phyloP scores from a whole-genome alignment of 768 basidiomycete species.

The Lentinula edodes region DNA sequence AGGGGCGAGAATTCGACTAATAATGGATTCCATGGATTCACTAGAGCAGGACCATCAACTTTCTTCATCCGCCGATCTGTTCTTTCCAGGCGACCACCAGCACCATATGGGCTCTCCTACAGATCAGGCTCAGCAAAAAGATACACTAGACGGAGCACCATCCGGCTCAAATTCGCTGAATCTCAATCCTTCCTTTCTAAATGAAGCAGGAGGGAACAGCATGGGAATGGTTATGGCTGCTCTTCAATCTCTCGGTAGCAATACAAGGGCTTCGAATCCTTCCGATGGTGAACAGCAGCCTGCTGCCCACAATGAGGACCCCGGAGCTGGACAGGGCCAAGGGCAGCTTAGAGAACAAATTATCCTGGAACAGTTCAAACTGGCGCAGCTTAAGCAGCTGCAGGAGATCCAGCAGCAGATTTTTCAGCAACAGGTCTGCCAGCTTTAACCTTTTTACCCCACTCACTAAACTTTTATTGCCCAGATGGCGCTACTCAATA shows the following conservation, averaged over 20 bases:
- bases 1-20: not conserved
- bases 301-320: slow-evolving; percentile 25
- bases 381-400: slow-evolving; percentile 71
- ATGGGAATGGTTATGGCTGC: slow-evolving; percentile 8
- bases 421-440: slow-evolving; percentile 78
- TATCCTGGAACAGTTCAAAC: slow-evolving; percentile 55
- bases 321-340: slow-evolving; percentile 40
- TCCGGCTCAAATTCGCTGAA: not conserved
- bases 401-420: slow-evolving; percentile 81
- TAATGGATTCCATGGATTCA: not conserved
- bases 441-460: slow-evolving; percentile 1
- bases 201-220: not conserved
- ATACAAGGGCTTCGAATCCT: not conserved
- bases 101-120: not conserved
- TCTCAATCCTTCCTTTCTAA: not conserved
- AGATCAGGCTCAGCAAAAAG: slow-evolving; percentile 1
- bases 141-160: not conserved
- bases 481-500: slow-evolving; percentile 67
- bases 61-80: not conserved
- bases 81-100: not conserved
- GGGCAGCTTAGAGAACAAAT: slow-evolving; percentile 5
- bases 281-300: slow-evolving; percentile 1
- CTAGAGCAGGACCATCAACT: not conserved
- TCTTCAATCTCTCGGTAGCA: slow-evolving; percentile 3
- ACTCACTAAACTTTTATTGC: slow-evolving; percentile 6